Evolutionary conservation across 1,284 basidiomycete genomes (phyloP), one percentile per base, ranked within the genome.

Genomic region (Sporisorium iseilematis-ciliati): DNA sequence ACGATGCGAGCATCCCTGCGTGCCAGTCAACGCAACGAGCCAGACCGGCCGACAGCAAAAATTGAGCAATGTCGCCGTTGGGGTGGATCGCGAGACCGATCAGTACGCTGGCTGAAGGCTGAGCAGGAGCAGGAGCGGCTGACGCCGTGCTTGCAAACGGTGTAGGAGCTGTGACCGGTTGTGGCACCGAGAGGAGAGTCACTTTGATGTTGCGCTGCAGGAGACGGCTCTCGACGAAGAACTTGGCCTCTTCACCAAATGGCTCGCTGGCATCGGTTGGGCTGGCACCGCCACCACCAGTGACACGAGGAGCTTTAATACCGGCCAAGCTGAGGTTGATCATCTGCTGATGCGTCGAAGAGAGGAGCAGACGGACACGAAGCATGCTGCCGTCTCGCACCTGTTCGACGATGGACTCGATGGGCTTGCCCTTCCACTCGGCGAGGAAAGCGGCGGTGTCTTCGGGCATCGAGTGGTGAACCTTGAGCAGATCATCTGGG

Each of bases 21-120:
- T 99, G 96, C 95, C 96, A 98, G 84, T 97, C 95, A 65, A 98
- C 92, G 57, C 97, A 90, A 65, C 94, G 92, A 12, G 95, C 96
- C 4, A 98, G 88, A 53, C 96, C 95, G 49, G 90, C 90, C 3
- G 89, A 89, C 20, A 95, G 90, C 50, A 99, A 88, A 86, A 93
- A 91, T 80, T 96, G 93, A 18, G 95, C 94, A 55, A 99, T 92
- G 86, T 97, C 96, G 20, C 96, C 95, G 29, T 91, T 93, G 14
- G 95, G 94, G 83, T 98, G 96, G 31, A 94, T 87, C 88, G 93
- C 93, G 67, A 90, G 91, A 73, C 95, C 96, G 83, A 99, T 97
- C 86, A 96, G 51, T 92, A 76, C 94, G 90, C 71, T 90, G 91
- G 29, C 92, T 11, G 79, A 78, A 3, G 74, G 73, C 50, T 63